Evolutionary conservation across 257 asterid genomes (phyloP), one percentile per base, ranked within the genome.

Genomic region (Solanum verrucosum): DNA sequence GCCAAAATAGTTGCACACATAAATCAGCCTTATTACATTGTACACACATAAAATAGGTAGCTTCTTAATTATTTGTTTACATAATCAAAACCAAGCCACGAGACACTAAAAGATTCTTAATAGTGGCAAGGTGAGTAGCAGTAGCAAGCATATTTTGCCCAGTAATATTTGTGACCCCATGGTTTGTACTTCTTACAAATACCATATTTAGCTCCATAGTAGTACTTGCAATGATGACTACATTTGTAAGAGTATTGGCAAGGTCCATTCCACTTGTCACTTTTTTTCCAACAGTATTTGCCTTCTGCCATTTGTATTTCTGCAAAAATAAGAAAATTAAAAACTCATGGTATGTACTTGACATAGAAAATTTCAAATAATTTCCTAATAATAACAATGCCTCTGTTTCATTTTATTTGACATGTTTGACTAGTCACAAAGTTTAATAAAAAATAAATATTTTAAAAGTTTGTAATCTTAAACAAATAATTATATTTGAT

Each of bases 91-190:
- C 25, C 78, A 71, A 33, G n/a, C 78, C 13, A 33, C 4, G 79
- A 71, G 79, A 33, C 14, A 2, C 42, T 31, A 3, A 1, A 6
- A 5, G 9, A 2, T 27, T 29, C 7, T 70, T n/a, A 70, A 0
- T 70, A 70, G 23, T 67, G 60, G n/a, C 88, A 85, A 56, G 73
- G 83, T 34, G 60, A 83, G 86, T 83, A 83, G 44, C 86, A 83
- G 27, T 56, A 56, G 10, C 65, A 56, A 6, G n/a, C n/a, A 56
- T 56, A 56, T 18, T 18, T 56, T 18, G 65, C n/a, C n/a, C n/a
- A 56, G 2, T 18, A 56, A 18, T 56, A 56, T 56, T 56, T 56
- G 65, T 65, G 35, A 9, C 16, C n/a, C 23, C 85, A 40, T n/a
- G n/a, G 20, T 14, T 38, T 34, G 7, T 52, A 35, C 16, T 83